Base-by-base conservation (phyloP, 495 filamentous ascomycete genomes). In the Penicillium robsamsonii region DNA sequence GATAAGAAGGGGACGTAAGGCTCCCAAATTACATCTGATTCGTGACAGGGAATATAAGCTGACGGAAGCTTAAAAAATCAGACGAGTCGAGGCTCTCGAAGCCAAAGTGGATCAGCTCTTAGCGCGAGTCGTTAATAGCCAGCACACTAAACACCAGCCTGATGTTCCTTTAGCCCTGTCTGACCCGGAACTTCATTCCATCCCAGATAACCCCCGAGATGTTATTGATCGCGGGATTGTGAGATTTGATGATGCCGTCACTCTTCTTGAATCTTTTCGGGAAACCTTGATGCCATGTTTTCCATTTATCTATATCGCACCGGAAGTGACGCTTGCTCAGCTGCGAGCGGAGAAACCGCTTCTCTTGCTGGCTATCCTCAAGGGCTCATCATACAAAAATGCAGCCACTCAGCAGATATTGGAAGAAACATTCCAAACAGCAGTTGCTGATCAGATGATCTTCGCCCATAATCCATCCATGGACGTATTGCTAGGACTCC, bases 51-150 rank as follows among this genome's bases (percentile, higher is more conserved):
- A 52, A 55, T 45, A 15, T 40, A 63, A 47, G 24, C 29, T 47
- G 25, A 31, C n/a, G 15, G 18, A 35, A 49, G 15, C 46, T 46
- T 35, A 35, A 49, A 35, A 49, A 17, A 20, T 31, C 29, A 49
- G 46, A 49, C 56, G 56, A 46, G 58, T 63, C 24, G 60, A 53
- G 24, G 42, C 37, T 12, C 60, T 63, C 22, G 60, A 63, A 46
- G 52, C 55, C 43, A 63, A 63, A 18, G 57, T 63, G 12, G 60
- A 63, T 53, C 51, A 56, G 44, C 58, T 63, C 8, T 43, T 63
- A 37, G 56, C 47, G 4, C 56, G 55, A 20, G 55, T 63, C 17
- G 55, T 53, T 4, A 56, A 56, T 33, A 30, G 18, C 4, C 46
- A 48, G n/a, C 46, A 49, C 9, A 35, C 18, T 35, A 35, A n/a